A percentile compares a stretch with the other conserved stretches of the same genome.
Evolutionary conservation across 257 asterid genomes (phyloP).

Genomic region (Solanum pimpinellifolium): DNA sequence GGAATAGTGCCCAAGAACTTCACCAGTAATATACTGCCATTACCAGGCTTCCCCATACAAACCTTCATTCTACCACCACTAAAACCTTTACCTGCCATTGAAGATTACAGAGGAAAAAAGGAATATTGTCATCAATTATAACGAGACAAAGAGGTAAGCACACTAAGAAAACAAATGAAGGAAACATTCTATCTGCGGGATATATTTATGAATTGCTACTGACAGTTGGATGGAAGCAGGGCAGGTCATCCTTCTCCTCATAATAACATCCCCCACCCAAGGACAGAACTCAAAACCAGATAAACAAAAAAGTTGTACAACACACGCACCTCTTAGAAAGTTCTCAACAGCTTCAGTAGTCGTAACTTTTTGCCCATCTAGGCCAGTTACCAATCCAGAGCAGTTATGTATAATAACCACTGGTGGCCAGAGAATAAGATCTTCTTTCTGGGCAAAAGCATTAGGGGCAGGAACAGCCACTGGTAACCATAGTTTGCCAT

Average conservation of each 20-base stretch:
- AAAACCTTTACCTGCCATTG: constrained; percentile 19
- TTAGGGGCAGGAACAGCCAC: constrained; percentile 9
- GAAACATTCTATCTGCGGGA: background rate
- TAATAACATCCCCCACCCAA: background rate
- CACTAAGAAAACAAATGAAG: background rate
- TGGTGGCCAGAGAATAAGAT: constrained; percentile 32
- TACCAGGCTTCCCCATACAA: constrained; percentile 15
- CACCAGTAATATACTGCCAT: constrained; percentile 13
- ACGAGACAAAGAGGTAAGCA: background rate
- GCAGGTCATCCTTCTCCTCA: background rate
- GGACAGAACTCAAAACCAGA: background rate
- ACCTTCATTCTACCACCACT: constrained; percentile 14
- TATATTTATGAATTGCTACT: background rate
- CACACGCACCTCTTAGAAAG: constrained; percentile 20
- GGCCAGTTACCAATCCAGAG: background rate
- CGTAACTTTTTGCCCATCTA: constrained; percentile 1
- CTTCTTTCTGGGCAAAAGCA: constrained; percentile 23
- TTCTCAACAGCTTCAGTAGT: constrained; percentile 13
- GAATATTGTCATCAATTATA: background rate
- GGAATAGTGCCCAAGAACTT: constrained; percentile 22
- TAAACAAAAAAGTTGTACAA: background rate
- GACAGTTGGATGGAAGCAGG: background rate
- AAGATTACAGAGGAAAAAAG: background rate
- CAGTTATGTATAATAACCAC: constrained; percentile 11
- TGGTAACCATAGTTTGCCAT: constrained; percentile 4